Base-by-base conservation (phyloP, 2,329 filamentous ascomycete species). In the Colletotrichum shisoi region DNA sequence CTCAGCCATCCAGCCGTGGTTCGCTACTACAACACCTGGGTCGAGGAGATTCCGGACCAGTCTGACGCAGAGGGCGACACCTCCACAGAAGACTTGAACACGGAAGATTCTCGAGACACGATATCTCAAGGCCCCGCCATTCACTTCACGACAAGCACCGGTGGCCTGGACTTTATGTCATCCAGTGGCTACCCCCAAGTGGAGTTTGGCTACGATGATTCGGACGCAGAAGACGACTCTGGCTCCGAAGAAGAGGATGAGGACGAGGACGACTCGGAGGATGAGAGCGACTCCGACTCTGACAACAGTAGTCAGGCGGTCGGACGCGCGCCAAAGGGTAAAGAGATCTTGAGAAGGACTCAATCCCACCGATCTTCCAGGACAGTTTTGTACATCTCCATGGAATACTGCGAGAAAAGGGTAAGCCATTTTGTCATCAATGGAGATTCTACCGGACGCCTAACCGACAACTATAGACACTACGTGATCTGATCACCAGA, bases 341-440 rank as follows among this genome's bases (percentile, higher is more conserved):
- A 54, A 37, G 70, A 68, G 46, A 62, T 66, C 13, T 37, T 64
- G 73, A 66, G 46, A 34, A 70, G 61, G 51, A 45, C 44, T 45
- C 74, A 73, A 51, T 79, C 79, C 48, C 82, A 85, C 62, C 82
- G 85, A 49, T 79, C 86, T 4, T 85, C 86, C 68, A 87, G 86
- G 59, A 94, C 91, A 0, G 89, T 94, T 7, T 84, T 99, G 48
- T 99, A 97, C 76, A 98, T 99, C 63, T 95, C 96, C 68, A 99
- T 99, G 95, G 95, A 99, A 76, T 96, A 97, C 72, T 99, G 95
- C 74, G 94, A 98, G 76, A 95, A 94, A 75, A 87, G 91, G 71
- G 88, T 90, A 80, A 77, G 85, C 17, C 21, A 19, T 52, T 24
- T 54, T 27, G 4, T 59, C 27, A 27, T 8, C 57, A 9, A 59